Evolutionary conservation across 192 early-diverging fungal species (phyloP).

Genomic region (Linnemannia hyalina): DNA sequence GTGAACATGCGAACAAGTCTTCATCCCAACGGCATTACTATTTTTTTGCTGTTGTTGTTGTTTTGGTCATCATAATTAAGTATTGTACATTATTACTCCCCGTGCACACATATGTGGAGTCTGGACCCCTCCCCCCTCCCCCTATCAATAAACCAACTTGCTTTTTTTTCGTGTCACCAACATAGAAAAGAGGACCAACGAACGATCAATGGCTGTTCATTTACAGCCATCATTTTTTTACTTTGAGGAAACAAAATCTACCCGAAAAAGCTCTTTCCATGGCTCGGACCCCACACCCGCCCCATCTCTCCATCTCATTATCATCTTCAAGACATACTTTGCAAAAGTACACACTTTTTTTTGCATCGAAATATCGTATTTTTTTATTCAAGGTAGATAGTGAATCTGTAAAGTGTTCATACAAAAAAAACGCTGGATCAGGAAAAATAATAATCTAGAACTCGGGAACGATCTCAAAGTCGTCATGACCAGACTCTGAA

Average conservation of each 20-base stretch:
- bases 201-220: not conserved
- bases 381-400: too few relatives aligned
- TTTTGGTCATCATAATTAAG: not conserved
- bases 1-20: not conserved
- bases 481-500: slow-evolving; percentile 13
- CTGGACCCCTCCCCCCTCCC: not conserved
- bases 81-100: not conserved
- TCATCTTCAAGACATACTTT: not conserved
- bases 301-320: not conserved
- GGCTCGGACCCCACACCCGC: not conserved
- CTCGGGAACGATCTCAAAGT: slow-evolving; percentile 25
- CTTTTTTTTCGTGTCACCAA: not conserved
- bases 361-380: too few relatives aligned
- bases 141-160: not conserved
- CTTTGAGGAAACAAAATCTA: not conserved
- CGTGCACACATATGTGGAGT: not conserved
- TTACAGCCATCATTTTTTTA: not conserved
- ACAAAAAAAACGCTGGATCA: not conserved
- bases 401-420: not conserved
- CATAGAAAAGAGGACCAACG: not conserved
- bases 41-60: not conserved
- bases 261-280: not conserved
- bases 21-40: not conserved
- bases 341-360: not conserved
- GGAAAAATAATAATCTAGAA: not conserved